These are phyloP conservation scores for Xerophyta viscosa DNA, from an alignment of 106 monocot species.

Conservation along the genomic window DNA sequence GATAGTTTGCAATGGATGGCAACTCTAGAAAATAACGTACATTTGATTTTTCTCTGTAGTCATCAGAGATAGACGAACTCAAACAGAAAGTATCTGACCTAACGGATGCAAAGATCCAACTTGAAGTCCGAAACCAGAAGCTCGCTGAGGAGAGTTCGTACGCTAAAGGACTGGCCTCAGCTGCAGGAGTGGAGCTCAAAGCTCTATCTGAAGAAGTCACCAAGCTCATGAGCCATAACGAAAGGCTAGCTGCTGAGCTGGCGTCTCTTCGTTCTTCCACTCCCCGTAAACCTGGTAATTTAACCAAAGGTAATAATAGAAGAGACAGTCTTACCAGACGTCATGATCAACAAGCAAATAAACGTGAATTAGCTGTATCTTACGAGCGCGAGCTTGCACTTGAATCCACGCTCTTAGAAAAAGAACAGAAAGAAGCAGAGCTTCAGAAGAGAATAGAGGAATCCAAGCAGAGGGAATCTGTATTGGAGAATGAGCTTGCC, in stretches of 20 bases:
- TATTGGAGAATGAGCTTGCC: constrained; percentile 79
- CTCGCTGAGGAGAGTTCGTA: constrained; percentile 78
- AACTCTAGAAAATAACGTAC: too few species aligned
- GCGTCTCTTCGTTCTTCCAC: constrained; percentile 29
- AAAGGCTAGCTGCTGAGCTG: constrained; percentile 54
- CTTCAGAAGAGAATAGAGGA: constrained; percentile 72
- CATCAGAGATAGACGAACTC: constrained; percentile 56
- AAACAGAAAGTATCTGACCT: constrained; percentile 51
- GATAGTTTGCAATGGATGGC: neutral
- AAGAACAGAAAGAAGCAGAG: constrained; percentile 64
- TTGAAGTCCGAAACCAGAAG: constrained; percentile 76
- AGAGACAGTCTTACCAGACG: constrained; percentile 36
- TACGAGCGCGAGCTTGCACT: constrained; percentile 44
- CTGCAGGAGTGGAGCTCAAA: constrained; percentile 86
- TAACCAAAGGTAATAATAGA: constrained; percentile 17
- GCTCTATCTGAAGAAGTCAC: constrained; percentile 92
- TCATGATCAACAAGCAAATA: constrained; percentile 21
- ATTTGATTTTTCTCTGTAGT: constrained; percentile 27
- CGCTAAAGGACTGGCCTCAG: constrained; percentile 90
- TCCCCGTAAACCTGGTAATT: constrained; percentile 29
- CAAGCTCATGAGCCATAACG: constrained; percentile 91
- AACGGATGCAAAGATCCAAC: constrained; percentile 43
- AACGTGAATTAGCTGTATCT: constrained; percentile 23
- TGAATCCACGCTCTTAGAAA: constrained; percentile 53
- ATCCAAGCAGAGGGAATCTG: constrained; percentile 66